Base-by-base conservation (phyloP, 2,329 filamentous ascomycete species). In the Trichoderma afroharzianum region DNA sequence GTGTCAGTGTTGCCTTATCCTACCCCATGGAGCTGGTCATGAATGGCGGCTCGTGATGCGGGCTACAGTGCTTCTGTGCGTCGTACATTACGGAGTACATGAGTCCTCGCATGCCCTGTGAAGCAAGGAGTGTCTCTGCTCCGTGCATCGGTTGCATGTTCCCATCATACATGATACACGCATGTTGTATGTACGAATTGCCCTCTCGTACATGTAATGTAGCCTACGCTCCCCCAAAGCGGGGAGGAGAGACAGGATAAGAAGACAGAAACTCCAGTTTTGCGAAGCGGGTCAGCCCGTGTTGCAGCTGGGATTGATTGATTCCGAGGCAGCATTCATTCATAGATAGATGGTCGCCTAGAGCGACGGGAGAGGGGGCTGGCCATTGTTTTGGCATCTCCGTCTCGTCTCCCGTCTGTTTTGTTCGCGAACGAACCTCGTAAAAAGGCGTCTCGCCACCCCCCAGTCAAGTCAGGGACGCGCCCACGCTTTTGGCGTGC, bases 51-150 rank as follows among this genome's bases (percentile, higher is more conserved):
- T 58, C 69, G 69, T 71, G 69, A 68, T 68, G 55, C 69, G 55
- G 53, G 50, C 59, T 57, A 63, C 68, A 39, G 55, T 63, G 28
- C 33, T 43, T 28, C 30, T 14, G 18, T 58, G 61, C 68, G 53
- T 68, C 69, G 69, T 47, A 71, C 68, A 68, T 58, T 58, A 58
- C 26, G 64, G 64, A 68, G 64, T 32, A 39, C n/a, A 66, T 66
- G 63, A 24, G 39, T 64, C 61, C 59, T 39, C 59, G 63, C 68
- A 70, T 70, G 36, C 28, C 66, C 33, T 55, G 6, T 28, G 30
- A 57, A 28, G 63, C 28, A 57, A 66, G 47, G 63, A 57, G 47
- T 14, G 24, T 50, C 47, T 47, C 39, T 43, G 39, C 62, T 50
- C 62, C 62, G 62, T 64, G 43, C 30, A 64, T 64, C 55, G 55